A percentile compares a stretch with the other conserved stretches of the same genome.
Evolutionary conservation across 306 rosid species (phyloP).

Genomic region (Phaseolus lunatus): DNA sequence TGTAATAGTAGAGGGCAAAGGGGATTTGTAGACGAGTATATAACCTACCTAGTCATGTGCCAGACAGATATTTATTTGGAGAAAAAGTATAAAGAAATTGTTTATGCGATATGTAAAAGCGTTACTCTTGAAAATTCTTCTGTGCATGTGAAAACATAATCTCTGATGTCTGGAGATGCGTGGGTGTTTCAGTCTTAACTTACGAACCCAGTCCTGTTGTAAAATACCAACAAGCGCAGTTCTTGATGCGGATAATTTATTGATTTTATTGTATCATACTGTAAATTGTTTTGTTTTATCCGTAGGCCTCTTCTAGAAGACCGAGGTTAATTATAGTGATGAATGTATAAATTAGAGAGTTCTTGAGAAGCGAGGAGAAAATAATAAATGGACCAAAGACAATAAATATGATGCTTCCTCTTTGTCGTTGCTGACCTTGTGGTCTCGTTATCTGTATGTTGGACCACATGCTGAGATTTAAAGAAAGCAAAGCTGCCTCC

Average conservation of each 20-base stretch:
- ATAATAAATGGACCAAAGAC: slow-evolving; percentile 9
- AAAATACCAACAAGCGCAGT: background rate
- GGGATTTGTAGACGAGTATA: slow-evolving; percentile 43
- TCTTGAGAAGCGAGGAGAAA: slow-evolving; percentile 22
- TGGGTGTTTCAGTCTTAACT: background rate
- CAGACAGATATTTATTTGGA: slow-evolving; percentile 37
- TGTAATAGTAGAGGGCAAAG: slow-evolving; percentile 29
- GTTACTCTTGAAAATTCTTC: background rate
- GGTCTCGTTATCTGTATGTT: slow-evolving; percentile 27
- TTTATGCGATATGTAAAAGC: slow-evolving; percentile 15
- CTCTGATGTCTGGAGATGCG: background rate
- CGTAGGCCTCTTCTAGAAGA: background rate
- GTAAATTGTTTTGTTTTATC: background rate
- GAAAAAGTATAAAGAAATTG: slow-evolving; percentile 39
- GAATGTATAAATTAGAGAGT: slow-evolving; percentile 8
- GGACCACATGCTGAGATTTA: slow-evolving; percentile 40
- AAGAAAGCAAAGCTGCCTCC: slow-evolving; percentile 43
- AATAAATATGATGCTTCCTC: slow-evolving; percentile 30
- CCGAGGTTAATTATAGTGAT: background rate
- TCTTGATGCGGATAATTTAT: background rate
- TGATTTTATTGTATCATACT: background rate
- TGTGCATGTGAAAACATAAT: slow-evolving; percentile 13
- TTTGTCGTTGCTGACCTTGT: slow-evolving; percentile 42
- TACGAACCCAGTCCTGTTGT: background rate
- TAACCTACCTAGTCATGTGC: slow-evolving; percentile 32